Conservation (phyloP, 1,139 yeast species). For the Debaryomycetaceae sp. region DNA sequence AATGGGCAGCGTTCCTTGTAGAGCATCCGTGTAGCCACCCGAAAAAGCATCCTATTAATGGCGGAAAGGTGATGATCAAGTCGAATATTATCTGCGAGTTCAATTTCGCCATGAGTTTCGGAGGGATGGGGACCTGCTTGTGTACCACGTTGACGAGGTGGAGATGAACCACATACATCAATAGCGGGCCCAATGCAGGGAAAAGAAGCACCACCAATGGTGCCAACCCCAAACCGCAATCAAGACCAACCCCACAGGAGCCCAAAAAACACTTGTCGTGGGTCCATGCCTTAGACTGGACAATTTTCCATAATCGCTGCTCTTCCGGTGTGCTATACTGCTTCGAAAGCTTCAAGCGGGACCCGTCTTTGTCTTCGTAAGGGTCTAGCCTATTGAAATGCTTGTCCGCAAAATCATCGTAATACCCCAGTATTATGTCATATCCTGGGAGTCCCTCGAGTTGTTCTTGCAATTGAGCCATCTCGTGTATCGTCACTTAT, state of each 20-base stretch:
- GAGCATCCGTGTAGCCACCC: conserved; percentile 84
- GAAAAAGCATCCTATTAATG: conserved; percentile 70
- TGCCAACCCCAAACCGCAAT: conserved; percentile 75
- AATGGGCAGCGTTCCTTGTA: conserved; percentile 81
- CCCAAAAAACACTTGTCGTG: conserved; percentile 82
- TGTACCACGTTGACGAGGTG: conserved; percentile 59
- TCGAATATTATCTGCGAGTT: conserved; percentile 73
- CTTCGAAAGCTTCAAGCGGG: conserved; percentile 56
- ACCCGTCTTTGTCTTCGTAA: conserved; percentile 56
- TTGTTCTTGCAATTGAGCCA: conserved; percentile 32
- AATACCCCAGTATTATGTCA: conserved; percentile 49
- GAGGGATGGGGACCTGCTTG: conserved; percentile 55
- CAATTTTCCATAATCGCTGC: conserved; percentile 61
- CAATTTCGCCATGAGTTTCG: conserved; percentile 58
- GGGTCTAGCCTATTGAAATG: conserved; percentile 64
- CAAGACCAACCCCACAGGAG: conserved; percentile 65
- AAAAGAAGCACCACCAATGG: conserved; percentile 59
- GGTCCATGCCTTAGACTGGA: conserved; percentile 79
- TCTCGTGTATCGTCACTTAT: not conserved
- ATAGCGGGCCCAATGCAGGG: conserved; percentile 77
- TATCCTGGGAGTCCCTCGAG: conserved; percentile 59
- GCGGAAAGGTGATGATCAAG: conserved; percentile 70
- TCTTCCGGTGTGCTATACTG: conserved; percentile 56
- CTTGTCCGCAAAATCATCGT: conserved; percentile 65
- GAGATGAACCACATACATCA: conserved; percentile 76